A percentile compares a stretch with the other conserved stretches of the same genome.
Conservation (phyloP, 352 stramenopile species). For the Globisporangium paroecandrum region DNA sequence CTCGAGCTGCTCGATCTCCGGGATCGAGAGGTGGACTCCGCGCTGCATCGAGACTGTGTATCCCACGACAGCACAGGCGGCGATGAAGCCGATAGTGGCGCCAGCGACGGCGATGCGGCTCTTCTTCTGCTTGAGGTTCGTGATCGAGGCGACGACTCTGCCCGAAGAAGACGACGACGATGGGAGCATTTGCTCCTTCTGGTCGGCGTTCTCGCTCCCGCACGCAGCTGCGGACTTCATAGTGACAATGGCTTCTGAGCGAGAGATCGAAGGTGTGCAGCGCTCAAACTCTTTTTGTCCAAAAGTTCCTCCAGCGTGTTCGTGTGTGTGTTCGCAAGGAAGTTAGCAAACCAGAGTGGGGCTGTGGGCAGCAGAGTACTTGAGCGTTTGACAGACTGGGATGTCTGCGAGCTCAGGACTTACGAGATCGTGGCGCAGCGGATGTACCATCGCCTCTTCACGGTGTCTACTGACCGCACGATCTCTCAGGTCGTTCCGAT, state of each 20-base stretch:
- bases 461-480: not conserved
- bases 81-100: conserved; percentile 35
- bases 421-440: no score
- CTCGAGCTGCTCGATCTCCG: conserved; percentile 28
- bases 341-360: not conserved
- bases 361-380: no score
- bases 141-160: conserved; percentile 10
- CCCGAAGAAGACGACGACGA: not conserved
- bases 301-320: not conserved
- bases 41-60: conserved; percentile 31
- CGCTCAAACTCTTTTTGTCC: no score
- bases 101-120: conserved; percentile 33
- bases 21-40: not conserved
- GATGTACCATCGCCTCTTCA: not conserved
- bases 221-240: not conserved
- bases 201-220: conserved; percentile 1
- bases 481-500: not conserved
- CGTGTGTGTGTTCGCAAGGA: no score
- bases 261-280: not conserved
- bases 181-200: not conserved
- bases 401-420: no score
- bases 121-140: conserved; percentile 41
- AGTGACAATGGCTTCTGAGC: no score
- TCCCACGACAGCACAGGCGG: conserved; percentile 33
- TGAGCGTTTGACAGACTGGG: not conserved